These are phyloP conservation scores for Pseudonitzschia multistriata DNA, from an alignment of 108 stramenopile species.

Conservation along the genomic window DNA sequence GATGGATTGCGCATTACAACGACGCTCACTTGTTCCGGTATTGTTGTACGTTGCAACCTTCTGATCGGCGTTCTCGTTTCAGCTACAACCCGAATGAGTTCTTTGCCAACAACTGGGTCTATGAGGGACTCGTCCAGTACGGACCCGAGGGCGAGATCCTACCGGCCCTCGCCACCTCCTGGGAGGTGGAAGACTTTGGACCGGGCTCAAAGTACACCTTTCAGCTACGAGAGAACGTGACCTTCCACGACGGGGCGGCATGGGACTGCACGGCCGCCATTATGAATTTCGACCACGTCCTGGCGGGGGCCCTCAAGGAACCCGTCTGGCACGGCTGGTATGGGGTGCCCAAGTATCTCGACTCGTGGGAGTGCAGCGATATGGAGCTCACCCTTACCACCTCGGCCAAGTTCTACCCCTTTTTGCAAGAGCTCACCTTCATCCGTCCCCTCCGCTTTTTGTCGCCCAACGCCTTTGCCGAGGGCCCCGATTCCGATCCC, in stretches of 20 bases:
- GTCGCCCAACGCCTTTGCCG: conserved; percentile 50
- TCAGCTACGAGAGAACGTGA: conserved; percentile 52
- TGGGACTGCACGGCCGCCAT: conserved; percentile 60
- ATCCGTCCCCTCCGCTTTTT: conserved; percentile 63
- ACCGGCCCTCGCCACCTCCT: conserved; percentile 50
- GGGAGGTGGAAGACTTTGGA: conserved; percentile 21
- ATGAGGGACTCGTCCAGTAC: conserved; percentile 52
- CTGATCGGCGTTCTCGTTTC: not conserved
- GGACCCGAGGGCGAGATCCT: conserved; percentile 53
- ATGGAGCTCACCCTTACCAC: conserved; percentile 48
- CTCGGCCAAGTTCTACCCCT: conserved; percentile 43
- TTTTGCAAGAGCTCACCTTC: conserved; percentile 67
- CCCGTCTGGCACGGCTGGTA: conserved; percentile 54
- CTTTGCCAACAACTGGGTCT: conserved; percentile 67
- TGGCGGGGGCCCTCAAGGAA: conserved; percentile 38
- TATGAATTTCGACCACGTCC: conserved; percentile 70
- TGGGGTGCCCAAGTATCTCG: conserved; percentile 36
- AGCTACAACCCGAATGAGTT: conserved; percentile 57
- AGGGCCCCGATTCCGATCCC: conserved; percentile 43
- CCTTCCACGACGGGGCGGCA: conserved; percentile 62
- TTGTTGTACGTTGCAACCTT: not conserved
- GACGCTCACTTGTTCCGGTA: not conserved
- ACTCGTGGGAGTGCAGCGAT: conserved; percentile 47
- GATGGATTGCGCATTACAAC: not conserved
- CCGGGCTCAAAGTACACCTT: conserved; percentile 48